Percentiles rank a stretch among this genome's conserved stretches.
Conservation (phyloP, 2,329 filamentous ascomycete genomes). For the Aschersonia sp. region DNA sequence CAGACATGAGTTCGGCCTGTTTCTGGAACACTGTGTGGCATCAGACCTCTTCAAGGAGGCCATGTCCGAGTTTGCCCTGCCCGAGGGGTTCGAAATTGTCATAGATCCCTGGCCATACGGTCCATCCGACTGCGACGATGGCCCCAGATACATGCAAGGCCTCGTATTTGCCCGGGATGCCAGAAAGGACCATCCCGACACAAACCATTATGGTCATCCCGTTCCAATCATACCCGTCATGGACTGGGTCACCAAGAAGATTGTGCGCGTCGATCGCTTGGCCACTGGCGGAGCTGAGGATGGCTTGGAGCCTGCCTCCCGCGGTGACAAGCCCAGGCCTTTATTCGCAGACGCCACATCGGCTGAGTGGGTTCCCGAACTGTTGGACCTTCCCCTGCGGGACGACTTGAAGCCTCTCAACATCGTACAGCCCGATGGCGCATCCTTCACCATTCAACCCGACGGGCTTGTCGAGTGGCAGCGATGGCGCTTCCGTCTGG, state of each 20-base stretch:
- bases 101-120: constrained; percentile 56
- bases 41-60: constrained; percentile 31
- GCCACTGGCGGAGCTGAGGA: constrained; percentile 33
- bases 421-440: constrained; percentile 54
- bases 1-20: constrained; percentile 23
- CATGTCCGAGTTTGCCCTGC: constrained; percentile 29
- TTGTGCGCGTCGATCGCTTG: constrained; percentile 43
- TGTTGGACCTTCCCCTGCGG: constrained; percentile 31
- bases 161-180: constrained; percentile 31
- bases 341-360: constrained; percentile 26
- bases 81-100: constrained; percentile 25
- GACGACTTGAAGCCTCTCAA: constrained; percentile 54
- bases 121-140: constrained; percentile 23
- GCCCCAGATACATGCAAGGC: constrained; percentile 32
- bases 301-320: constrained; percentile 21
- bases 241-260: constrained; percentile 37
- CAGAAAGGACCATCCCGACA: constrained; percentile 31
- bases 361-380: constrained; percentile 34
- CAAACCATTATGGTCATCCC: constrained; percentile 49
- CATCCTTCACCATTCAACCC: constrained; percentile 44
- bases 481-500: constrained; percentile 56
- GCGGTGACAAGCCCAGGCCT: constrained; percentile 23
- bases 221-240: constrained; percentile 45
- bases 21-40: constrained; percentile 23
- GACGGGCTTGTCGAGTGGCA: constrained; percentile 43